Evolutionary conservation across 768 basidiomycete species (phyloP).

Genomic region (Pisolithus albus): DNA sequence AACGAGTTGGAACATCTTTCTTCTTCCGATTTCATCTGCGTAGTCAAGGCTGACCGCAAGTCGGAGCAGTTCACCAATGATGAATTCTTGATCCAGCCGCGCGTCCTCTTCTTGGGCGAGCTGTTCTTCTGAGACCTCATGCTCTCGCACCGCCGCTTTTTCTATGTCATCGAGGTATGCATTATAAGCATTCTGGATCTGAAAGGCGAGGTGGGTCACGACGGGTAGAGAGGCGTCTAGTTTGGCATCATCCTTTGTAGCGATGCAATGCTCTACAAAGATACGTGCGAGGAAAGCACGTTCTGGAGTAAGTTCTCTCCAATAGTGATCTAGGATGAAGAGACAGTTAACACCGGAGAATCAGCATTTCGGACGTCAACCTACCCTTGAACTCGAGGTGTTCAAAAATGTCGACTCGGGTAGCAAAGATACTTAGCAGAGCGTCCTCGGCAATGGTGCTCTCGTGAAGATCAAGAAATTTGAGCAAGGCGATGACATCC

Average conservation of each 20-base stretch:
- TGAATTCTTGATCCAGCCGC: conserved; percentile 48
- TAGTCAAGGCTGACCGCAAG: conserved; percentile 82
- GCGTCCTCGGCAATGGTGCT: conserved; percentile 67
- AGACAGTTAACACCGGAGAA: not conserved
- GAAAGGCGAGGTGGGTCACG: conserved; percentile 74
- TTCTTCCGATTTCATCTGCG: conserved; percentile 82
- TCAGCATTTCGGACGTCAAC: conserved; percentile 10
- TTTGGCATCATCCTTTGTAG: conserved; percentile 50
- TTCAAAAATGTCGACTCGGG: conserved; percentile 58
- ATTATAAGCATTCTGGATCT: conserved; percentile 68
- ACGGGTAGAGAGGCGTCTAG: conserved; percentile 74
- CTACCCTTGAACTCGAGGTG: conserved; percentile 63
- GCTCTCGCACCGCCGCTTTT: conserved; percentile 34
- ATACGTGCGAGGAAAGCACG: conserved; percentile 77
- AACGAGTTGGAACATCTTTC: conserved; percentile 82
- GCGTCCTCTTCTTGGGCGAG: conserved; percentile 40
- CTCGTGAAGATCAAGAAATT: conserved; percentile 53
- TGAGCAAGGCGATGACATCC: conserved; percentile 43
- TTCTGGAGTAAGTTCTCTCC: conserved; percentile 64
- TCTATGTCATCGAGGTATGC: conserved; percentile 40
- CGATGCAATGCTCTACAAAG: conserved; percentile 71
- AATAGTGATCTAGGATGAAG: conserved; percentile 54
- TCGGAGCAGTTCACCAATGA: conserved; percentile 76
- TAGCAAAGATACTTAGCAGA: conserved; percentile 63
- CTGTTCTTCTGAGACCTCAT: conserved; percentile 31